phyloP scores from a whole-genome alignment of 2,329 filamentous ascomycete species.

The Penicillium palitans region DNA sequence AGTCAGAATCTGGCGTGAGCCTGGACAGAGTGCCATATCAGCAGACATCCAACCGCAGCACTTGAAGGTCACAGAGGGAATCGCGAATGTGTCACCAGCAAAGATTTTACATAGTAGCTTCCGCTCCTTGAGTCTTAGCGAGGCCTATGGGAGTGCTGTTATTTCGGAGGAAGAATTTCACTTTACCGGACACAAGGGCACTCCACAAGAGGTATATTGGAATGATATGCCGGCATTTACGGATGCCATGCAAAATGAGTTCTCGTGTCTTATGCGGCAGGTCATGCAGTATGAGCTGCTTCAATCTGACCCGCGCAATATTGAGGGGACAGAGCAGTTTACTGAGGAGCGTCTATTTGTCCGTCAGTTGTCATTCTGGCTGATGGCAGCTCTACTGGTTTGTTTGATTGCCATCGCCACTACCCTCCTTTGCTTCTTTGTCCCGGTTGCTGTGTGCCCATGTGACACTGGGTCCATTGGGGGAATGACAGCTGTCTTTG shows the following conservation, averaged over 20 bases:
- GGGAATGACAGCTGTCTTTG: constrained; percentile 10
- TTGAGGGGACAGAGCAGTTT: background rate
- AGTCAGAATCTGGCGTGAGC: background rate
- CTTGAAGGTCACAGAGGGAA: background rate
- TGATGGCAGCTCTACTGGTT: constrained; percentile 3
- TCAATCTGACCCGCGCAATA: background rate
- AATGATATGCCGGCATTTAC: background rate
- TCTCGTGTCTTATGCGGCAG: constrained; percentile 3
- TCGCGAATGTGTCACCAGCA: background rate
- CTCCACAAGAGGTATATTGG: background rate
- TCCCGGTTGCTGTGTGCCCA: constrained; percentile 13
- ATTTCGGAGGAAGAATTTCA: background rate
- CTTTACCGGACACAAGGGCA: background rate
- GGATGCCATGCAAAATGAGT: background rate
- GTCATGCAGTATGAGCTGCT: background rate
- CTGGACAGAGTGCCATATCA: background rate
- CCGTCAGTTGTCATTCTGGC: constrained; percentile 6
- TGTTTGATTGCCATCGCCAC: background rate
- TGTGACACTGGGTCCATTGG: constrained; percentile 14
- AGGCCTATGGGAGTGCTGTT: background rate
- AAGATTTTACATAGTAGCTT: background rate
- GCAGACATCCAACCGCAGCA: background rate
- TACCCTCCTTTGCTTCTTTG: constrained; percentile 3
- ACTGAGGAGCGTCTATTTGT: constrained; percentile 5
- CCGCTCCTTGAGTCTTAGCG: background rate